A percentile compares a stretch with the other conserved stretches of the same genome.
phyloP scores from a whole-genome alignment of 352 stramenopile species.

The Phytophthora fragariaefolia region DNA sequence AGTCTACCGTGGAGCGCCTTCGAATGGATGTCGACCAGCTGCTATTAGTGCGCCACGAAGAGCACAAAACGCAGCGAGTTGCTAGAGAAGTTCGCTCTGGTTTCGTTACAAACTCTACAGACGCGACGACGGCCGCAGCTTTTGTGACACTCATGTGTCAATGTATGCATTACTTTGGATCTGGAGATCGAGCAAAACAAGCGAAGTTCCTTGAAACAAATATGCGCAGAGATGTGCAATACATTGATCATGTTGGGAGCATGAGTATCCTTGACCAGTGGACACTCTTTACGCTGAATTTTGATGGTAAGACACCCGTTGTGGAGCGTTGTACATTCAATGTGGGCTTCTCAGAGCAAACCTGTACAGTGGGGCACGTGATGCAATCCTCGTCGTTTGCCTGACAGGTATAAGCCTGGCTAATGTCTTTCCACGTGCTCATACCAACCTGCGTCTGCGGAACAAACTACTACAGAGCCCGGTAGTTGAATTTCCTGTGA shows the following conservation, averaged over 20 bases:
- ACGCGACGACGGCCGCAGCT: background rate
- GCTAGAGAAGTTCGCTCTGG: background rate
- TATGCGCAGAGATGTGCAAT: conserved; percentile 27
- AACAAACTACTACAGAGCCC: conserved; percentile 24
- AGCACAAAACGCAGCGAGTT: conserved; percentile 1
- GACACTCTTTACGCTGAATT: conserved; percentile 12
- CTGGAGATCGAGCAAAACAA: conserved; percentile 17
- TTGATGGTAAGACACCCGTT: conserved; percentile 5
- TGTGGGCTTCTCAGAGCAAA: conserved; percentile 13
- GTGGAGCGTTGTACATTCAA: conserved; percentile 15
- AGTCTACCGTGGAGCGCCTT: conserved; percentile 28
- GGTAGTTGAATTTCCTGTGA: conserved; percentile 22
- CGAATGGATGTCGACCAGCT: conserved; percentile 30
- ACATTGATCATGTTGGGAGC: conserved; percentile 21
- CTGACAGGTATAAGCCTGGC: conserved; percentile 17
- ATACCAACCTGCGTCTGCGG: conserved; percentile 8
- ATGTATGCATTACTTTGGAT: conserved; percentile 29
- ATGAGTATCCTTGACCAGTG: conserved; percentile 32
- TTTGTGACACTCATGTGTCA: conserved; percentile 19
- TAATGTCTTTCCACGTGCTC: conserved; percentile 16
- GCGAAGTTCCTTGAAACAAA: conserved; percentile 20
- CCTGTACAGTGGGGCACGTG: conserved; percentile 9
- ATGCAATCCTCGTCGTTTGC: conserved; percentile 16
- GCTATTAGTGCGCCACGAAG: conserved; percentile 5
- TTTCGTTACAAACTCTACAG: background rate